Evolutionary conservation across 2,329 filamentous ascomycete species (phyloP), one percentile per base, ranked within the genome.

Genomic region (Pseudocercospora fijiensis): DNA sequence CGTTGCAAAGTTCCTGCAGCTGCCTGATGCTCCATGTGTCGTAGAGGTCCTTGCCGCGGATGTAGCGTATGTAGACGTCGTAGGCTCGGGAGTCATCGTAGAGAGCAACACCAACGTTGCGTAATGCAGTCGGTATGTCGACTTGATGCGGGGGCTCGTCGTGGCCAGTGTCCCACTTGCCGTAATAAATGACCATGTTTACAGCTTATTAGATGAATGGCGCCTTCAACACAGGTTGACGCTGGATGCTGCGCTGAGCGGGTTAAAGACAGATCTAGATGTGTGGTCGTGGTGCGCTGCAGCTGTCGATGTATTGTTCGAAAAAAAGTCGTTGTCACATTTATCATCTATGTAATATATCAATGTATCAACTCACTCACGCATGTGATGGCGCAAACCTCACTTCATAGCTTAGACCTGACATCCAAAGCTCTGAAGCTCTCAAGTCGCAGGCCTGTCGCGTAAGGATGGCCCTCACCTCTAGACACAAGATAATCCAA

Each of bases 401-500:
- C 37, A 53, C 37, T 58, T 58, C 9, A 58, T n/a, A 58, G 37
- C 57, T 49, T 58, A 8, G 57, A 45, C 49, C 24, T 58, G 22
- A 30, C 6, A 6, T 58, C 22, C 53, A 56, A 56, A 18, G 53
- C 53, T 43, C 52, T 62, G 30, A 58, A 43, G 41, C 52, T 61
- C 22, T 47, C 61, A 45, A 68, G n/a, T 33, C 69, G 65, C 57
- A 65, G 65, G 2, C 69, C 70, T 11, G 56, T 66, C 49, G 70
- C 70, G 58, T 71, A 72, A 5, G 70, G 70, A 61, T 72, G 70
- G 1, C 58, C 59, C 26, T 67, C 67, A 4, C 69, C 70, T 61
- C 64, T 65, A 4, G 78, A 78, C 47, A 85, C 80, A 28, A 84
- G 70, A 66, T 81, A 77, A 69, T 84, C 82, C 20, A 85, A 72